Evolutionary conservation across 768 basidiomycete species (phyloP), one percentile per base, ranked within the genome.

Genomic region (Boletus subcaerulescens): DNA sequence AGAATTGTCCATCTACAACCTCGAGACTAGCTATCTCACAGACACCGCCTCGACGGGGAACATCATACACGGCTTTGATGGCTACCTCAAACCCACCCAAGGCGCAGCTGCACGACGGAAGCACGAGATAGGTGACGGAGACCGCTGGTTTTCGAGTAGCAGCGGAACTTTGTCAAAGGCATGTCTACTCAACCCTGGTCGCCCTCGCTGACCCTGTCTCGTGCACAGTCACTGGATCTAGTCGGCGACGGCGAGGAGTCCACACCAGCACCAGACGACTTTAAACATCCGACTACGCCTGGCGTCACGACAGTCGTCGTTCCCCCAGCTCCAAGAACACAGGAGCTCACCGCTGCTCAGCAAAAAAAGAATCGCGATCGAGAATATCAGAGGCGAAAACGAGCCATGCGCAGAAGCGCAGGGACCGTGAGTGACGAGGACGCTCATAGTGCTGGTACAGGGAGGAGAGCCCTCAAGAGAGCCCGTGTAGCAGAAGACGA

Each of bases 1-100:
- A 53, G 91, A 93, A 72, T 75, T 83, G 29, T 83, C 89, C 62
- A 88, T 93, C 60, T 89, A 89, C 72, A 85, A 82, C 57, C 76
- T 89, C 26, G 91, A 93, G 68, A 82, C 81, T 10, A 72, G 78
- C 4, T 93, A 93, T 69, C 75, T 93, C 35, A 81, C 83, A 8
- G 91, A 93, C 49, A 92, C 91, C 1, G 82, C 86, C 1, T 85
- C 83, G 61, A 89, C 91, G 17, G 91, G 91, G 31, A 93, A 93
- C 61, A 92, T 93, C 50, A 87, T 93, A 36, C 87, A 87, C 62
- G 91, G 91, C 5, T 93, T 93, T 59, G 91, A 93, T 51, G 84
- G 86, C 40, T 93, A 92, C 66, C 80, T 93, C 54, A 93, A 93
- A 71, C 87, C 85, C 55, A 80, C 80, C 1, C 76, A 80, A 10